Evolutionary conservation across 345 rosid species (phyloP), one percentile per base, ranked within the genome.

Genomic region (Heritiera littoralis): DNA sequence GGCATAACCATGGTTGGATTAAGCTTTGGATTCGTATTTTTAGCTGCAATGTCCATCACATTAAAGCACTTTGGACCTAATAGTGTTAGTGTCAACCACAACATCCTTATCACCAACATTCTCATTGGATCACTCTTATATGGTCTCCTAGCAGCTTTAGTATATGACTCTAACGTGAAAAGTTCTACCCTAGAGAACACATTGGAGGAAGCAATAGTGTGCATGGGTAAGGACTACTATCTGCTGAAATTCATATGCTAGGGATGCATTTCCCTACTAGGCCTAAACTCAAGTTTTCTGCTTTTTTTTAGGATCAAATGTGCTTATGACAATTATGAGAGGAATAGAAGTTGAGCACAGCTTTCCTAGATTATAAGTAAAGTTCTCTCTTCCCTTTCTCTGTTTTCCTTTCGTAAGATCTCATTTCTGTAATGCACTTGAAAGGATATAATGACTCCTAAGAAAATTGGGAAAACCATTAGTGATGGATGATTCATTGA

Each of bases 81-180:
- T 73, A 94, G 92, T 46, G 89, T 80, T 1, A 89, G 94, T 23
- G 88, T 94, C 74, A 92, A 94, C 86, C 97, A 92, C 84, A 94
- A 94, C 88, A 90, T 94, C 74, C 94, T 94, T 76, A 91, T 91
- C 52, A 94, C 96, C 79, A 94, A 94, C 88, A 91, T 94, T 74
- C 98, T 96, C 1, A 77, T 94, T 18, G 97, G 98, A 64, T 94
- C 98, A 0, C 86, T 94, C 72, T 66, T 94, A 41, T 94, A 90
- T 7, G 97, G 97, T 58, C 86, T 84, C 81, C 86, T 94, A 12
- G 96, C 98, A 38, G 98, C 97, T 1, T 67, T 88, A 9, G 81
- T 90, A 9, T 94, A 94, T 68, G 98, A 94, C 58, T 75, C 90
- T 23, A 84, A 87, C 63, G 93, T 90, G 28, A 83, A 55, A 46